phyloP scores from a whole-genome alignment of 1,284 basidiomycete species.

The Amylostereum areolatum region DNA sequence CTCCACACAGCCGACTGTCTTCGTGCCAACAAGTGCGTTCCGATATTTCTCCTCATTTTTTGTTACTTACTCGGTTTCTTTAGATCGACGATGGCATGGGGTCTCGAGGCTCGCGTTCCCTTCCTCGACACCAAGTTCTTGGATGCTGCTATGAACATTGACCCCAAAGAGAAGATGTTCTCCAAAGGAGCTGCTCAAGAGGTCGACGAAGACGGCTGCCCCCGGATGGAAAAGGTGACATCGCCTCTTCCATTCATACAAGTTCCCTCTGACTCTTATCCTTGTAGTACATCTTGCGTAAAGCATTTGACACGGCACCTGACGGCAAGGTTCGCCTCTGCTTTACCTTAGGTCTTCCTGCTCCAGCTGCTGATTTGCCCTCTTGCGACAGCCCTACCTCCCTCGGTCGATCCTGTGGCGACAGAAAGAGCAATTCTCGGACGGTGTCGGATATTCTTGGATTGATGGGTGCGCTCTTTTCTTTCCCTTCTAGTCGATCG shows the following conservation, averaged over 20 bases:
- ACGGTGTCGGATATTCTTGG: slow-evolving; percentile 99
- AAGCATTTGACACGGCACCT: slow-evolving; percentile 90
- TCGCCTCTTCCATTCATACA: not conserved
- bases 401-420: slow-evolving; percentile 96
- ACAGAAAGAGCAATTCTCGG: slow-evolving; percentile 99
- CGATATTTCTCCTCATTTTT: not conserved
- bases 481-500: not conserved
- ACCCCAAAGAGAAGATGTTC: slow-evolving; percentile 90
- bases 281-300: slow-evolving; percentile 86
- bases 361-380: not conserved
- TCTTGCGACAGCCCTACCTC: slow-evolving; percentile 71
- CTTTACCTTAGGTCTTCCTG: not conserved
- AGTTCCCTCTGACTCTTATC: slow-evolving; percentile 1
- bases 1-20: slow-evolving; percentile 97
- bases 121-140: slow-evolving; percentile 98
- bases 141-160: slow-evolving; percentile 89
- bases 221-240: slow-evolving; percentile 88
- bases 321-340: slow-evolving; percentile 64
- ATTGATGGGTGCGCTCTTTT: slow-evolving; percentile 79
- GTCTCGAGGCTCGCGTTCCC: slow-evolving; percentile 96
- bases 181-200: slow-evolving; percentile 75
- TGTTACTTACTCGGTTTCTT: not conserved
- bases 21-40: slow-evolving; percentile 88
- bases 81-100: slow-evolving; percentile 99
- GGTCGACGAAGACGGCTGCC: slow-evolving; percentile 79